These are phyloP conservation scores for Coemansia sp. DNA, from an alignment of 371 early-diverging fungal species.

Conservation along the genomic window DNA sequence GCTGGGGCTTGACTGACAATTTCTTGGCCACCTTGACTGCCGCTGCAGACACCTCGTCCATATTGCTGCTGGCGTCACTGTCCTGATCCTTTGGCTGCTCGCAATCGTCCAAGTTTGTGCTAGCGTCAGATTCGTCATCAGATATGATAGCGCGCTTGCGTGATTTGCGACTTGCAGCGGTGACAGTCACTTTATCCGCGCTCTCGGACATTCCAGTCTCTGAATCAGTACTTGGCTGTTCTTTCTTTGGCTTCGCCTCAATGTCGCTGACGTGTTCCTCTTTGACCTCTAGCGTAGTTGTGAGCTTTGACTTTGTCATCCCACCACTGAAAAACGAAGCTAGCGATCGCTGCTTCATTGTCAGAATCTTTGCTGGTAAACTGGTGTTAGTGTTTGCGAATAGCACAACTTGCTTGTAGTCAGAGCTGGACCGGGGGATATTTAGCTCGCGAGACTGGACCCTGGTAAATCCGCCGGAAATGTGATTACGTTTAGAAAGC, in stretches of 20 bases:
- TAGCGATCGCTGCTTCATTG: conserved; percentile 34
- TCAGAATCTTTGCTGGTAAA: background rate
- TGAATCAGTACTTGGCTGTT: background rate
- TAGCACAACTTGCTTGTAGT: background rate
- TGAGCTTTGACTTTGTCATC: conserved; percentile 18
- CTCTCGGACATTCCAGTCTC: background rate
- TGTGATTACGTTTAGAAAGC: background rate
- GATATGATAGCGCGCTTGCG: conserved; percentile 32
- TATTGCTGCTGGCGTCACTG: conserved; percentile 8
- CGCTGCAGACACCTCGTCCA: background rate
- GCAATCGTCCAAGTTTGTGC: conserved; percentile 6
- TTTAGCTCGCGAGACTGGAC: conserved; percentile 1
- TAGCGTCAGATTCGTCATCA: conserved; percentile 24
- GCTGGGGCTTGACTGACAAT: conserved; percentile 12
- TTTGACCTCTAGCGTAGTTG: background rate
- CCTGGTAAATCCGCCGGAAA: background rate
- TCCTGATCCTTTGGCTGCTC: conserved; percentile 1
- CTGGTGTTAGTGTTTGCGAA: background rate
- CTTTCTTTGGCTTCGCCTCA: background rate
- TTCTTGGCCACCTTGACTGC: conserved; percentile 14
- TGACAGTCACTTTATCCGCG: background rate
- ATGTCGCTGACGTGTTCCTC: background rate
- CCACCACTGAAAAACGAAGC: conserved; percentile 36
- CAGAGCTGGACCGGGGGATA: background rate
- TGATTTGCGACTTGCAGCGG: background rate